Percentiles rank a stretch among this genome's conserved stretches.
phyloP scores from a whole-genome alignment of 2,329 filamentous ascomycete genomes.

The Neofusicoccum cordaticola region DNA sequence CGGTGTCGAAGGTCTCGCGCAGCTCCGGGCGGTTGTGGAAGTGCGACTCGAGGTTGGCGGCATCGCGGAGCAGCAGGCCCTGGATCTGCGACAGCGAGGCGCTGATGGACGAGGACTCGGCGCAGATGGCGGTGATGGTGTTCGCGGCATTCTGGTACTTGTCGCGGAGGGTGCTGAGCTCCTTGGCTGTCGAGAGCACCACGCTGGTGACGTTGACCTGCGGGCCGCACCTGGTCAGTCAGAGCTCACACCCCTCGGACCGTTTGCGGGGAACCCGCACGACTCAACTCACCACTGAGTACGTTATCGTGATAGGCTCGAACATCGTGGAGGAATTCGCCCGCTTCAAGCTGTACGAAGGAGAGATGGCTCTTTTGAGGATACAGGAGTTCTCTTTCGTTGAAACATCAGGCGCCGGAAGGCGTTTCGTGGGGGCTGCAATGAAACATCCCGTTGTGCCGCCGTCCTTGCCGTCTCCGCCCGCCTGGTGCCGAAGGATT shows the following conservation, averaged over 20 bases:
- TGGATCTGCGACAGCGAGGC: conserved; percentile 33
- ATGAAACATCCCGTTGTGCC: background rate
- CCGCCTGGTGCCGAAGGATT: background rate
- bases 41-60: conserved; percentile 3
- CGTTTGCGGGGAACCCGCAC: background rate
- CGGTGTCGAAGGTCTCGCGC: conserved; percentile 30
- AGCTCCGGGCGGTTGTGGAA: conserved; percentile 30
- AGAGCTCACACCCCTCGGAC: background rate
- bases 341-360: background rate
- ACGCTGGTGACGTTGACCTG: conserved; percentile 25
- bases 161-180: conserved; percentile 29
- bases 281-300: background rate
- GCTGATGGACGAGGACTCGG: conserved; percentile 33
- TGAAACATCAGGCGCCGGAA: background rate
- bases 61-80: conserved; percentile 27
- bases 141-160: conserved; percentile 31
- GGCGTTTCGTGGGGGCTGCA: background rate
- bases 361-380: background rate
- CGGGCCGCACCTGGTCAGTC: background rate
- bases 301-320: background rate
- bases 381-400: background rate
- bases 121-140: conserved; percentile 33
- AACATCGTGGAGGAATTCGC: background rate
- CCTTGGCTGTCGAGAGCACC: conserved; percentile 30
- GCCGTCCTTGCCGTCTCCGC: background rate